phyloP scores from a whole-genome alignment of 495 filamentous ascomycete species.

The Bombardia bombarda region DNA sequence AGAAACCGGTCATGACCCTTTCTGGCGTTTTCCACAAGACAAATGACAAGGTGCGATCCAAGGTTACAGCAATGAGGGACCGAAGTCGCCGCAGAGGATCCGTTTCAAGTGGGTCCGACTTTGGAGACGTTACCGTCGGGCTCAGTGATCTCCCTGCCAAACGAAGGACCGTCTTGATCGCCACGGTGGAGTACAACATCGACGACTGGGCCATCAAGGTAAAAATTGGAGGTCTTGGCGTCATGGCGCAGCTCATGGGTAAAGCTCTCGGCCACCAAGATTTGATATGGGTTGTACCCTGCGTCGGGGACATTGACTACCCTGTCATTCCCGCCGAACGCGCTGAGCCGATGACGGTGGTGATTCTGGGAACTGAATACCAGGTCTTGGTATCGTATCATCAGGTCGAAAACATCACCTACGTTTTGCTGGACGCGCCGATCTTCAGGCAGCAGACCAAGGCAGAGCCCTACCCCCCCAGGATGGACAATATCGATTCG shows the following conservation, averaged over 20 bases:
- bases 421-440: slow-evolving; percentile 61
- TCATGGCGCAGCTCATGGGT: slow-evolving; percentile 65
- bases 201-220: slow-evolving; percentile 67
- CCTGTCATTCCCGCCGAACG: slow-evolving; percentile 31
- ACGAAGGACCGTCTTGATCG: slow-evolving; percentile 47
- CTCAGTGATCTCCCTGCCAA: slow-evolving; percentile 5
- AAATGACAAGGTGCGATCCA: slow-evolving; percentile 36
- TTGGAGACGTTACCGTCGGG: slow-evolving; percentile 16
- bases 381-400: slow-evolving; percentile 59
- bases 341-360: slow-evolving; percentile 56
- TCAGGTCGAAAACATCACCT: slow-evolving; percentile 61
- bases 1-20: slow-evolving; percentile 5
- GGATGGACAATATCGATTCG: slow-evolving; percentile 65
- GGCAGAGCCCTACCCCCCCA: slow-evolving; percentile 56
- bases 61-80: slow-evolving; percentile 9
- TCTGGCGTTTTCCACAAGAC: slow-evolving; percentile 25
- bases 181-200: slow-evolving; percentile 67
- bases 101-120: slow-evolving; percentile 1
- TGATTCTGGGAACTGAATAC: slow-evolving; percentile 52
- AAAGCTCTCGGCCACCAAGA: slow-evolving; percentile 63
- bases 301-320: slow-evolving; percentile 48
- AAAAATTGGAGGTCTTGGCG: slow-evolving; percentile 65
- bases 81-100: slow-evolving; percentile 7
- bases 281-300: slow-evolving; percentile 69
- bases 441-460: slow-evolving; percentile 60